phyloP scores from a whole-genome alignment of 371 early-diverging fungal species.

The Sporodiniella umbellata region DNA sequence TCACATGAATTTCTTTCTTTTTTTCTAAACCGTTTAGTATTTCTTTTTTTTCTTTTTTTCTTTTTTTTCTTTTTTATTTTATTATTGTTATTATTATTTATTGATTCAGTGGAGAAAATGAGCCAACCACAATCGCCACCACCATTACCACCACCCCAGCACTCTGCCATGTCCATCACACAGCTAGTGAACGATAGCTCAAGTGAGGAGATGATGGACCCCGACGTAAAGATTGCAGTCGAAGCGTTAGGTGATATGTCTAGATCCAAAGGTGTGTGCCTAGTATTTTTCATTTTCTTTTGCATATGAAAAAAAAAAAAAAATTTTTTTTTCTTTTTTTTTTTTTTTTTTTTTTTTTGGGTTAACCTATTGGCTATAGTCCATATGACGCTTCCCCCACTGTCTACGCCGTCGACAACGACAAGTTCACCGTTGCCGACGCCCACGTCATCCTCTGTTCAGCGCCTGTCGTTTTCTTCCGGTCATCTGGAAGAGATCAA shows the following conservation, averaged over 20 bases:
- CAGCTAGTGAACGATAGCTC: slow-evolving; percentile 30
- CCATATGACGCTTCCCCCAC: slow-evolving; percentile 24
- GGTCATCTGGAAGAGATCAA: too few relatives aligned
- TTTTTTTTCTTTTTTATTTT: slow-evolving; percentile 17
- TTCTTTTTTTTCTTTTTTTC: slow-evolving; percentile 2
- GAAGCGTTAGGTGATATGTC: slow-evolving; percentile 66
- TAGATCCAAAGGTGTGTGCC: slow-evolving; percentile 8
- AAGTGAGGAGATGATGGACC: slow-evolving; percentile 38
- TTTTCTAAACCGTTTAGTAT: too few relatives aligned
- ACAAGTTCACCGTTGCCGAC: slow-evolving; percentile 34
- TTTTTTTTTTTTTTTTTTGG: too few relatives aligned
- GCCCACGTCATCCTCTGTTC: slow-evolving; percentile 14
- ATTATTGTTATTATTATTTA: too few relatives aligned
- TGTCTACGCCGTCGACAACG: slow-evolving; percentile 31
- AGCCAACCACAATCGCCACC: too few relatives aligned
- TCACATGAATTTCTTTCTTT: slow-evolving; percentile 11
- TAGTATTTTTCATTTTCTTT: neutral
- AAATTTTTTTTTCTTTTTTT: too few relatives aligned
- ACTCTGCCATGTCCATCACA: slow-evolving; percentile 37
- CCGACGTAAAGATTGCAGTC: slow-evolving; percentile 64
- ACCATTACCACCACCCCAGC: too few relatives aligned
- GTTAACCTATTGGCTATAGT: too few relatives aligned
- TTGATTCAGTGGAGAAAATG: too few relatives aligned
- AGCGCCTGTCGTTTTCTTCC: slow-evolving; percentile 16
- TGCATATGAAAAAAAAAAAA: too few relatives aligned